Evolutionary conservation across 352 stramenopile species (phyloP), one percentile per base, ranked within the genome.

Genomic region (Phytophthora syringae): DNA sequence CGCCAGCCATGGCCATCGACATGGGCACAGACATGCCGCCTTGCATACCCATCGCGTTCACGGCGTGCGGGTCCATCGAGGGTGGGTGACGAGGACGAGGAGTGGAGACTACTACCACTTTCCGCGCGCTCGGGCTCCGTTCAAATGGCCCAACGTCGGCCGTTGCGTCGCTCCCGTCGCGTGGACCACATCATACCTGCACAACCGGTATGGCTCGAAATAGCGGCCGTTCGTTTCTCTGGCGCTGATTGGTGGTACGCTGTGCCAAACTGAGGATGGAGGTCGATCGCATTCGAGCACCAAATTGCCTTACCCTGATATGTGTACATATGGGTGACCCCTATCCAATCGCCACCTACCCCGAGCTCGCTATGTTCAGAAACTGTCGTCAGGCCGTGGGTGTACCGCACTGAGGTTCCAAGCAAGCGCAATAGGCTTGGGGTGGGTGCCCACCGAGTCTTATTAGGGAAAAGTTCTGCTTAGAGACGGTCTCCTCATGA

Each of bases 1-100:
- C 57, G 18, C 69, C 72, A 18, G 58, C 37, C 76, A 89, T 91
- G 20, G 72, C 62, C 78, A 89, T 89, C 7, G 77, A 81, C 76
- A 88, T 88, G 37, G 77, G 72, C 76, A 92, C 88, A 10, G 79
- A 86, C 72, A 92, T 89, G 50, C 57, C 60, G 11, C 74, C 66
- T 67, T 83, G 80, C 79, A 90, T 87, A 52, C 61, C 62, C 69
- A 92, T 77, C 54, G 81, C 70, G 63, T 92, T 92, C 45, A 88
- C 76, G 60, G 67, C 70, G 67, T 89, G 79, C 25, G 74, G 77
- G 32, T 91, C 81, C 82, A 91, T 91, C 52, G 44, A n/a, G 52
- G 16, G 27, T 51, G 39, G 30, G 37, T 22, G 47, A 52, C 40
- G 51, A 32, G 24, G 44, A 57, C n/a, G 32, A 50, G 22, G 49